Evolutionary conservation across 2,329 filamentous ascomycete genomes (phyloP).

Genomic region (Aspergillus luchuensis): DNA sequence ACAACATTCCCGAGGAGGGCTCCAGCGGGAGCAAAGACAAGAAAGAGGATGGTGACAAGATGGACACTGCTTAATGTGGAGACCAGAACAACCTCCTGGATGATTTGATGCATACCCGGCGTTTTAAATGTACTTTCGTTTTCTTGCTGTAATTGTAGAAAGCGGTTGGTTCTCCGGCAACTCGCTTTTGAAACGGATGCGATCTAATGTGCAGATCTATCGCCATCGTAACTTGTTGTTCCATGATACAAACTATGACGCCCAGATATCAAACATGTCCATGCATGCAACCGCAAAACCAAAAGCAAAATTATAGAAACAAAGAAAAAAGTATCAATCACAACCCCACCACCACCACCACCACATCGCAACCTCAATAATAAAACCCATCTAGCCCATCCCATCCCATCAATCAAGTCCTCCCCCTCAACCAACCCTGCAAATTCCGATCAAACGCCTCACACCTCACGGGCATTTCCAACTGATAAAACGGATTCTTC

Average conservation of each 20-base stretch:
- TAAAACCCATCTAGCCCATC: too few species aligned
- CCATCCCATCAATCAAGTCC: constrained; percentile 31
- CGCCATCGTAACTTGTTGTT: constrained; percentile 7
- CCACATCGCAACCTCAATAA: constrained; percentile 3
- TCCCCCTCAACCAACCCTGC: constrained; percentile 71
- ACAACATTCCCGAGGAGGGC: constrained; percentile 75
- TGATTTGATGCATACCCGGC: constrained; percentile 43
- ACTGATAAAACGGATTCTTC: constrained; percentile 98
- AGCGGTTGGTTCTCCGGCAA: constrained; percentile 13
- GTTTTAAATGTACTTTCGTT: constrained; percentile 28
- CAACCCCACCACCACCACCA: constrained; percentile 13
- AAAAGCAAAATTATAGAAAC: constrained; percentile 13
- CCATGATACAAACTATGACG: constrained; percentile 1
- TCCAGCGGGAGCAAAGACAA: constrained; percentile 60
- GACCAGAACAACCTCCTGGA: constrained; percentile 24
- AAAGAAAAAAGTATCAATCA: constrained; percentile 1
- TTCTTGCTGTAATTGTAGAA: constrained; percentile 23
- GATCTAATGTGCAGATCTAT: constrained; percentile 13
- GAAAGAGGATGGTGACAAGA: constrained; percentile 70
- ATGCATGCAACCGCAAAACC: constrained; percentile 12
- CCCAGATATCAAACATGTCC: background rate
- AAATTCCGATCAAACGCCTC: constrained; percentile 92
- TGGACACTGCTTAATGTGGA: constrained; percentile 76
- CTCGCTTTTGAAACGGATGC: constrained; percentile 18
- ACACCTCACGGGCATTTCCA: constrained; percentile 96